Evolutionary conservation across 495 filamentous ascomycete species (phyloP).

Genomic region (Lichenothelia convexa): DNA sequence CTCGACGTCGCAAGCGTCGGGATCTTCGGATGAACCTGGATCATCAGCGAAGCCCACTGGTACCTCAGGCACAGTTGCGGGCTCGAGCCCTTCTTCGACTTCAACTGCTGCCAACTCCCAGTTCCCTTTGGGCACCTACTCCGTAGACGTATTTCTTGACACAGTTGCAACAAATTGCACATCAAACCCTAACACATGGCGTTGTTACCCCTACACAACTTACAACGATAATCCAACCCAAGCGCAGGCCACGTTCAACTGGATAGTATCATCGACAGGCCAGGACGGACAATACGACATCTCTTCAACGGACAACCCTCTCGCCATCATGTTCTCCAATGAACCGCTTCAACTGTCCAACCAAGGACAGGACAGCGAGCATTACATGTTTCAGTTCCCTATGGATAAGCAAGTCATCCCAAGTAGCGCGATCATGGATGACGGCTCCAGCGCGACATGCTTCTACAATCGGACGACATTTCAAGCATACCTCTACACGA

Average conservation of each 20-base stretch:
- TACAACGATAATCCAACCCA: constrained; percentile 21
- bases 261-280: constrained; percentile 28
- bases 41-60: too few species aligned
- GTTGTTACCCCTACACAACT: constrained; percentile 34
- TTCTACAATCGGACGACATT: constrained; percentile 32
- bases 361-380: constrained; percentile 21
- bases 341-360: constrained; percentile 21
- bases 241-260: constrained; percentile 31
- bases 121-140: constrained; percentile 38
- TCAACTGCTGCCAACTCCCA: constrained; percentile 3
- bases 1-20: too few species aligned
- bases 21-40: too few species aligned
- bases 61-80: background rate
- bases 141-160: constrained; percentile 34
- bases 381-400: constrained; percentile 29
- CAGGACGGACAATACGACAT: constrained; percentile 19
- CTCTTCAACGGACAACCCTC: constrained; percentile 30
- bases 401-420: constrained; percentile 29
- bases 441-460: constrained; percentile 22
- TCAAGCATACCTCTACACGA: constrained; percentile 34
- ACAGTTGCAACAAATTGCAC: constrained; percentile 31
- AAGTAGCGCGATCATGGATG: constrained; percentile 14
- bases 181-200: constrained; percentile 29
- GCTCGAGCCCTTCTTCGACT: background rate
- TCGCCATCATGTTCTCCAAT: constrained; percentile 28